Evolutionary conservation across 106 monocot genomes (phyloP).

Genomic region (Dendrobium chrysotoxum): DNA sequence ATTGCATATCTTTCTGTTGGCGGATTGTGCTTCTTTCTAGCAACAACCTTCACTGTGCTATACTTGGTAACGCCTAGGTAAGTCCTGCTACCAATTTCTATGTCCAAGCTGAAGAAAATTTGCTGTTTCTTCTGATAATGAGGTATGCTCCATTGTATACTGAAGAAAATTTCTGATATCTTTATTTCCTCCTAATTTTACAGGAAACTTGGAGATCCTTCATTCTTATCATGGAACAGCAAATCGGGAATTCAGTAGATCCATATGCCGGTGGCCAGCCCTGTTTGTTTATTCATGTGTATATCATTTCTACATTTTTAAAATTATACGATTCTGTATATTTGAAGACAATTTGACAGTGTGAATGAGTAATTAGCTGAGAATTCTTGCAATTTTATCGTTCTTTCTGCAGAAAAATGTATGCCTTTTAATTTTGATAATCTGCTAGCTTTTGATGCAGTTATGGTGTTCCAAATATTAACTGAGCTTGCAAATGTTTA

Average conservation of each 20-base stretch:
- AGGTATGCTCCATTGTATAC: neutral
- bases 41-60: conserved; percentile 35
- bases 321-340: neutral
- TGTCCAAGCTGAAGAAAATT: neutral
- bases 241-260: neutral
- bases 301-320: neutral
- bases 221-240: neutral
- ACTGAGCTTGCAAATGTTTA: no score
- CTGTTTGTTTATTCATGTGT: neutral
- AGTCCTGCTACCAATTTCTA: neutral
- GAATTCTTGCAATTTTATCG: neutral
- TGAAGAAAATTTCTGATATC: neutral
- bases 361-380: neutral
- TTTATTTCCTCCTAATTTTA: neutral
- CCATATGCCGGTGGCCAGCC: neutral
- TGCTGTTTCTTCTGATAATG: neutral
- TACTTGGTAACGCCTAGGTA: conserved; percentile 55
- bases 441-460: neutral
- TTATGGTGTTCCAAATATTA: no score
- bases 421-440: neutral
- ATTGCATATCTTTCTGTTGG: conserved; percentile 52
- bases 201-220: conserved; percentile 1
- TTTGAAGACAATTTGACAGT: neutral
- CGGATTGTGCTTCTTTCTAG: conserved; percentile 45
- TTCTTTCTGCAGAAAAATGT: neutral